A percentile compares a stretch with the other conserved stretches of the same genome.
These are phyloP conservation scores for Clarireedia sp. DNA, from an alignment of 2,329 filamentous ascomycete species.

Conservation along the genomic window DNA sequence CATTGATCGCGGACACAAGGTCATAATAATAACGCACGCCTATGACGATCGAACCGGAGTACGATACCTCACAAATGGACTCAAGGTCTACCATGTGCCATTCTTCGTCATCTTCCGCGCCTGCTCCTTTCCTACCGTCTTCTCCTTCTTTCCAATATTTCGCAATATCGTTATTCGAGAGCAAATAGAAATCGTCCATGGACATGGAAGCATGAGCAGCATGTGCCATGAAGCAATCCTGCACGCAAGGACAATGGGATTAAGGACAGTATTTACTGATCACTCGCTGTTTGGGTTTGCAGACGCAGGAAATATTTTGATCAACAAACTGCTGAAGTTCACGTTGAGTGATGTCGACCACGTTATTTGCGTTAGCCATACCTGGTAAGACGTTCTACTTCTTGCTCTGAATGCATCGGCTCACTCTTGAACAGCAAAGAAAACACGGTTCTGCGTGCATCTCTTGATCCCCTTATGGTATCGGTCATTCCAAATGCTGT, in stretches of 20 bases:
- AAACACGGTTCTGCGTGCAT: slow-evolving; percentile 91
- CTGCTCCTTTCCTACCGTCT: slow-evolving; percentile 90
- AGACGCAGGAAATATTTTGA: slow-evolving; percentile 89
- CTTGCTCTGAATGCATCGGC: slow-evolving; percentile 2
- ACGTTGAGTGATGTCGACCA: slow-evolving; percentile 94
- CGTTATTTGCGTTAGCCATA: slow-evolving; percentile 97
- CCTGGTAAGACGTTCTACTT: slow-evolving; percentile 57
- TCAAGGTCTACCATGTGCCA: slow-evolving; percentile 97
- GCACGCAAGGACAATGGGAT: slow-evolving; percentile 90
- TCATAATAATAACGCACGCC: slow-evolving; percentile 93
- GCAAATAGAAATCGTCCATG: slow-evolving; percentile 93
- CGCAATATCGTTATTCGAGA: slow-evolving; percentile 93
- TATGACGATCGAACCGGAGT: slow-evolving; percentile 87
- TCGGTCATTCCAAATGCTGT: slow-evolving; percentile 97
- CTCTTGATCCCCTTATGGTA: slow-evolving; percentile 91
- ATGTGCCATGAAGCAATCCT: slow-evolving; percentile 92
- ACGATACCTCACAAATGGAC: slow-evolving; percentile 90
- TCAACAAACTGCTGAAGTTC: slow-evolving; percentile 96
- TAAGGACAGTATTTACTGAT: slow-evolving; percentile 94
- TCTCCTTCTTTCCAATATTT: slow-evolving; percentile 97
- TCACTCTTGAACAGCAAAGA: slow-evolving; percentile 62
- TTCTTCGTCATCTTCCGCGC: slow-evolving; percentile 94
- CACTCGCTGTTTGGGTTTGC: slow-evolving; percentile 97
- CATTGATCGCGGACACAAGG: slow-evolving; percentile 94
- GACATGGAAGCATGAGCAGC: slow-evolving; percentile 89